Evolutionary conservation across 768 basidiomycete species (phyloP).

Genomic region (Collybiopsis luxurians): DNA sequence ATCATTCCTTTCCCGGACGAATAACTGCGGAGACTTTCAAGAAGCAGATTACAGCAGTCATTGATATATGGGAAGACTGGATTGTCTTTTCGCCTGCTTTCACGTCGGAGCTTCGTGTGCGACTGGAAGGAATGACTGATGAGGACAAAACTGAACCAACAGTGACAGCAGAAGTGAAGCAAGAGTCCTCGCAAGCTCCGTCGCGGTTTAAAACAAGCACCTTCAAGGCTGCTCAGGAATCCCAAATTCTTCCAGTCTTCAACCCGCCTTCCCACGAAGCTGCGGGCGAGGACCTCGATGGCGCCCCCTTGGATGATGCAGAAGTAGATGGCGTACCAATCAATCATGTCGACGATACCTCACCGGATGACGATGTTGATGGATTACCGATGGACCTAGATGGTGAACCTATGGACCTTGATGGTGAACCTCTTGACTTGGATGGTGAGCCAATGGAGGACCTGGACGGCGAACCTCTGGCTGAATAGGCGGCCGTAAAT

Average conservation of each 20-base stretch:
- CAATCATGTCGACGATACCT: constrained; percentile 33
- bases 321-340: constrained; percentile 44
- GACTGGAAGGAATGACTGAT: constrained; percentile 62
- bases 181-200: constrained; percentile 28
- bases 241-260: constrained; percentile 14
- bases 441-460: constrained; percentile 41
- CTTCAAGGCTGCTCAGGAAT: constrained; percentile 66
- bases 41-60: constrained; percentile 82
- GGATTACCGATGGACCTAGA: constrained; percentile 29
- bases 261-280: constrained; percentile 21
- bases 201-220: constrained; percentile 77
- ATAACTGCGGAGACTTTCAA: constrained; percentile 97
- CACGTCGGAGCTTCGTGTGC: constrained; percentile 64
- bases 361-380: constrained; percentile 36
- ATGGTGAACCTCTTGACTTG: constrained; percentile 33
- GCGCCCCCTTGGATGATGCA: constrained; percentile 35
- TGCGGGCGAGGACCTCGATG: constrained; percentile 35
- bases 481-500: not conserved
- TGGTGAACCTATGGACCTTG: constrained; percentile 33
- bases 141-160: constrained; percentile 23
- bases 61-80: constrained; percentile 99
- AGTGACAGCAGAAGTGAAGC: constrained; percentile 9
- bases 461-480: constrained; percentile 43
- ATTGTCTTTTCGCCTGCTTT: constrained; percentile 93
- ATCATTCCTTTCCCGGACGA: constrained; percentile 92